A percentile compares a stretch with the other conserved stretches of the same genome.
Conservation (phyloP, 129 eudicot genomes). For the Helichrysum umbraculigerum region DNA sequence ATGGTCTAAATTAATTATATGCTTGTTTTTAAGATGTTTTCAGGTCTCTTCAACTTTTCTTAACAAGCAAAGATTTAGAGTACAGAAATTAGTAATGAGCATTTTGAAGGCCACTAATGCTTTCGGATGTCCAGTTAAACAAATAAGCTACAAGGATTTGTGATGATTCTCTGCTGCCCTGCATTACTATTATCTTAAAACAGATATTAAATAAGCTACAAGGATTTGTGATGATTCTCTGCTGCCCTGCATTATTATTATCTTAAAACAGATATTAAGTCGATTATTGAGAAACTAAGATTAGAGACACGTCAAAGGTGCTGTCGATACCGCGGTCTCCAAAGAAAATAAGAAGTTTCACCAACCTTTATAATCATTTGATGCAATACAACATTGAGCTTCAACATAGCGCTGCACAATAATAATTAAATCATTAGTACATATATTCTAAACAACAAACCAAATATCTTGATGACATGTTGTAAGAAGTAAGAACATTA, state of each 20-base stretch:
- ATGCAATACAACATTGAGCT: constrained; percentile 94
- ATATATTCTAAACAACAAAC: constrained; percentile 1
- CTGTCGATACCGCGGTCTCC: too few relatives aligned
- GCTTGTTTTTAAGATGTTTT: not conserved
- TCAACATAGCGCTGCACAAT: constrained; percentile 85
- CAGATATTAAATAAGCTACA: too few relatives aligned
- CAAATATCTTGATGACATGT: not conserved
- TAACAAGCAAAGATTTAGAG: not conserved
- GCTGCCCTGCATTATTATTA: not conserved
- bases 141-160: not conserved
- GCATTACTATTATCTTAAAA: constrained; percentile 9
- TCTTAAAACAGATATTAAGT: constrained; percentile 20
- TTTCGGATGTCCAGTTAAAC: not conserved
- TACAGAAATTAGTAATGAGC: not conserved
- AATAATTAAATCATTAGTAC: not conserved
- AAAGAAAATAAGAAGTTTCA: not conserved
- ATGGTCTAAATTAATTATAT: not conserved
- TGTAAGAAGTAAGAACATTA: not conserved
- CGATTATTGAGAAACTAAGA: not conserved
- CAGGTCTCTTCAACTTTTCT: not conserved
- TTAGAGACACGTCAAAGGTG: not conserved
- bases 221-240: not conserved
- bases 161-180: not conserved
- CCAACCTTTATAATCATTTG: constrained; percentile 96
- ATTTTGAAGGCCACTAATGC: not conserved